These are phyloP conservation scores for Amanita thiersii DNA, from an alignment of 768 basidiomycete genomes.

Conservation along the genomic window DNA sequence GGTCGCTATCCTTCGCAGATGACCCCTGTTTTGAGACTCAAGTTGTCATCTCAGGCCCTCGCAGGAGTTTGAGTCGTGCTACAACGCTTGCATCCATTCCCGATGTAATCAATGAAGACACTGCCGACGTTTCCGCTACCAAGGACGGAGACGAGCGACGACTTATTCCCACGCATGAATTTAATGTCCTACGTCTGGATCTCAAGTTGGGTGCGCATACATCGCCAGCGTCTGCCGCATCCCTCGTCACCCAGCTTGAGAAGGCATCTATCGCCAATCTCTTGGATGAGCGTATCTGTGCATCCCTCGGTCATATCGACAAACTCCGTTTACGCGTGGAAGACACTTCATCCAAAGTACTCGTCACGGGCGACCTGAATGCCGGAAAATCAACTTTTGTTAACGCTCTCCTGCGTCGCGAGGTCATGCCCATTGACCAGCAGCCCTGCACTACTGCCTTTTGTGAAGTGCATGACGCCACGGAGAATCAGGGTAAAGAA, in stretches of 20 bases:
- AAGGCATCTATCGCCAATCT: constrained; percentile 89
- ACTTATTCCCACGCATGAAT: constrained; percentile 49
- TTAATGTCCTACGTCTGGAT: constrained; percentile 87
- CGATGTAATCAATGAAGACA: constrained; percentile 35
- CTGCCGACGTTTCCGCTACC: constrained; percentile 17
- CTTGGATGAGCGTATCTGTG: constrained; percentile 73
- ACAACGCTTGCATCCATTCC: constrained; percentile 48
- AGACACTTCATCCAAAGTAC: constrained; percentile 90
- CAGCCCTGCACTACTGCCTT: constrained; percentile 97
- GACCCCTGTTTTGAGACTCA: constrained; percentile 63
- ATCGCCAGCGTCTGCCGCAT: constrained; percentile 52
- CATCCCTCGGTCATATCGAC: constrained; percentile 71
- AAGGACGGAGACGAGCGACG: constrained; percentile 23
- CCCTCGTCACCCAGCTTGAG: constrained; percentile 87
- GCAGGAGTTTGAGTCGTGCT: constrained; percentile 44
- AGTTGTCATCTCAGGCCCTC: constrained; percentile 48
- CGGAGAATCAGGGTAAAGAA: constrained; percentile 72
- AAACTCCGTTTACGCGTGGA: constrained; percentile 81
- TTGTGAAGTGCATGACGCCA: constrained; percentile 90
- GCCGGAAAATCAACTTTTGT: constrained; percentile 98
- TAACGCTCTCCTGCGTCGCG: constrained; percentile 84
- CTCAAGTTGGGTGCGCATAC: constrained; percentile 80
- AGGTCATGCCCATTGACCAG: constrained; percentile 95
- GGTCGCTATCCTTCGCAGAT: constrained; percentile 80
- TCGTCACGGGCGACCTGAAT: constrained; percentile 97